Percentiles rank a stretch among this genome's conserved stretches.
Conservation (phyloP, 179 eudicot species). For the Actinidia arguta region DNA sequence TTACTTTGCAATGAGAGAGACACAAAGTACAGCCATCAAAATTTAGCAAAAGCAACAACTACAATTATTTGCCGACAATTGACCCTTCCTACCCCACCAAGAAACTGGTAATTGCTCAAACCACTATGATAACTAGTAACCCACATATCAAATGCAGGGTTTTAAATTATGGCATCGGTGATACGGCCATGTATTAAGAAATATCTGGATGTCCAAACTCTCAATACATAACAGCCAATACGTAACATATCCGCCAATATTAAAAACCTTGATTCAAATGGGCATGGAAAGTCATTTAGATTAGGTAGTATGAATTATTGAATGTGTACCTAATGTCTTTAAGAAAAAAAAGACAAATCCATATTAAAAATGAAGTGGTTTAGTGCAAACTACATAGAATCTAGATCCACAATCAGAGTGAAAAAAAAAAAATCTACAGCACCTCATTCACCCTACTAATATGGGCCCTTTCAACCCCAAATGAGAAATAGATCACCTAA, state of each 20-base stretch:
- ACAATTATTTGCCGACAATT: neutral
- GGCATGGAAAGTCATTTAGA: too few relatives aligned
- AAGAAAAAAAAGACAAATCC: neutral
- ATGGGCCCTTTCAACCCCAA: slow-evolving; percentile 4
- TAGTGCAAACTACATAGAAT: too few relatives aligned
- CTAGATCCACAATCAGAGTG: too few relatives aligned
- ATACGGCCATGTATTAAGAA: too few relatives aligned
- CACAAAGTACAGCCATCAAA: slow-evolving; percentile 10
- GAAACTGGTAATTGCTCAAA: too few relatives aligned
- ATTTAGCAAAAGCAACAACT: neutral
- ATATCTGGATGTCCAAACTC: too few relatives aligned
- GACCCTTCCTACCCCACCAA: neutral
- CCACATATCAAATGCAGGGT: neutral
- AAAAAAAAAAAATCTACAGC: neutral
- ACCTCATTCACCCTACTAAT: neutral
- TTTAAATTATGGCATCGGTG: too few relatives aligned
- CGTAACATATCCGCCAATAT: too few relatives aligned
- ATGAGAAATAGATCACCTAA: neutral
- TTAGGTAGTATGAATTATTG: neutral
- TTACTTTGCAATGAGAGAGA: neutral
- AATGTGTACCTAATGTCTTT: neutral
- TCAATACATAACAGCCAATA: too few relatives aligned
- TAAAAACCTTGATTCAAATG: too few relatives aligned
- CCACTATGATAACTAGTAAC: neutral
- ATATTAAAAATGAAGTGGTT: neutral